Percentiles rank a stretch among this genome's conserved stretches.
These are phyloP conservation scores for Dendrothele bispora DNA, from an alignment of 768 basidiomycete species.

Conservation along the genomic window DNA sequence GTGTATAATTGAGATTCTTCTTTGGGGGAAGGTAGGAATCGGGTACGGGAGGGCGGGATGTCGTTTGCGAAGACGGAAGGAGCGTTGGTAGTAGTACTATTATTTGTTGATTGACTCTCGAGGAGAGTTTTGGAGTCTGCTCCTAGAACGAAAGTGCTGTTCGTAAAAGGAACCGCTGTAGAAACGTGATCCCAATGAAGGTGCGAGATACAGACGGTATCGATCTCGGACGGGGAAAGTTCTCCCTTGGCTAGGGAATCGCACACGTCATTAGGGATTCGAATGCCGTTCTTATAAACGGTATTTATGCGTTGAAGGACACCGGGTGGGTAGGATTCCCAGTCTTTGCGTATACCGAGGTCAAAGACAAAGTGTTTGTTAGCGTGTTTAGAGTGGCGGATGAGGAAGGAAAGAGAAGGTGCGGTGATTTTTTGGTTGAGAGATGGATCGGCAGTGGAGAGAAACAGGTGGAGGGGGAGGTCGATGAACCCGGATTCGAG, in stretches of 20 bases:
- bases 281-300: conserved; percentile 17
- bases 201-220: conserved; percentile 22
- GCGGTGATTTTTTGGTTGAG: conserved; percentile 25
- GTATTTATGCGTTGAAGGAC: conserved; percentile 26
- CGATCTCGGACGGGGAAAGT: conserved; percentile 39
- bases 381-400: conserved; percentile 44
- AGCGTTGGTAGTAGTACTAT: conserved; percentile 44
- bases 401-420: conserved; percentile 53
- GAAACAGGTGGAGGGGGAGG: conserved; percentile 35
- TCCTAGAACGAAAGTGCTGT: conserved; percentile 4
- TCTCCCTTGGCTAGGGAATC: conserved; percentile 55
- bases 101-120: too few species aligned
- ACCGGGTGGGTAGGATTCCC: conserved; percentile 38
- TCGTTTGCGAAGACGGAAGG: conserved; percentile 28
- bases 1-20: conserved; percentile 36
- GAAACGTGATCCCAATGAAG: conserved; percentile 6
- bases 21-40: conserved; percentile 35
- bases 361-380: conserved; percentile 53
- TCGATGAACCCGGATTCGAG: conserved; percentile 50
- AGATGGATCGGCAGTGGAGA: conserved; percentile 29
- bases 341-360: conserved; percentile 52
- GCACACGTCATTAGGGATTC: conserved; percentile 39
- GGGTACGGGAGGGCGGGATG: conserved; percentile 15
- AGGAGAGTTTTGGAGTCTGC: neutral
- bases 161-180: conserved; percentile 1